phyloP scores from a whole-genome alignment of 495 filamentous ascomycete genomes.

The Penicillium atrosanguineum region DNA sequence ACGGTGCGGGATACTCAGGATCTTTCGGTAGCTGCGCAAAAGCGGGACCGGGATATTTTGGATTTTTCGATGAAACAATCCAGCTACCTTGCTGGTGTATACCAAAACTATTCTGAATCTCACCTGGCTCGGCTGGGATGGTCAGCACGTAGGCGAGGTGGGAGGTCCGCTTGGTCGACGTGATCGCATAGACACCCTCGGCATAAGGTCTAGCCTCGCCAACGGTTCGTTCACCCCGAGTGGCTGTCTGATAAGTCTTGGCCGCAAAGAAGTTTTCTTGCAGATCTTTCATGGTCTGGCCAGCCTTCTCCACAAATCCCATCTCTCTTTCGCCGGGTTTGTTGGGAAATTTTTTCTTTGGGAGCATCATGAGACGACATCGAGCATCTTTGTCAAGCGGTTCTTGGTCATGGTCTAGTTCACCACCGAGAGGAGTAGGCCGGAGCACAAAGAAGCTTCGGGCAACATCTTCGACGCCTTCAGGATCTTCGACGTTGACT shows the following conservation, averaged over 20 bases:
- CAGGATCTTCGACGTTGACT: constrained; percentile 70
- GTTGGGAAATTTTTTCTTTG: constrained; percentile 83
- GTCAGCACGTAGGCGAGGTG: constrained; percentile 84
- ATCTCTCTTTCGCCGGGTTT: constrained; percentile 72
- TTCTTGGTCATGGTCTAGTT: constrained; percentile 57
- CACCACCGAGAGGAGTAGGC: constrained; percentile 67
- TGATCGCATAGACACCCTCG: constrained; percentile 86
- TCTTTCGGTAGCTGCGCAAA: constrained; percentile 61
- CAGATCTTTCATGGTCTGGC: constrained; percentile 64
- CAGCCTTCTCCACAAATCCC: constrained; percentile 79
- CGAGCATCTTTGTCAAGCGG: constrained; percentile 58
- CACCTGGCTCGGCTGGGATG: constrained; percentile 65
- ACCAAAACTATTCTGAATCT: constrained; percentile 77
- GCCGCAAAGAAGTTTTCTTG: constrained; percentile 67
- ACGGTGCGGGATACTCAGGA: constrained; percentile 74
- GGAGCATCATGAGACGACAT: constrained; percentile 72
- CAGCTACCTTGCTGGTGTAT: constrained; percentile 71
- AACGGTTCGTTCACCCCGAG: constrained; percentile 63
- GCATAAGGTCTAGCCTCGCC: constrained; percentile 73
- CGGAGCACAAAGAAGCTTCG: constrained; percentile 82
- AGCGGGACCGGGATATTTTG: constrained; percentile 61
- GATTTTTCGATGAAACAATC: constrained; percentile 78
- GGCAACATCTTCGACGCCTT: constrained; percentile 67
- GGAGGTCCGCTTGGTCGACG: constrained; percentile 63
- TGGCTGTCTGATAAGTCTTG: constrained; percentile 74